Percentiles rank a stretch among this genome's conserved stretches.
Evolutionary conservation across 176 grass and related monocot species (phyloP).

Genomic region (Elaeis guineensis): DNA sequence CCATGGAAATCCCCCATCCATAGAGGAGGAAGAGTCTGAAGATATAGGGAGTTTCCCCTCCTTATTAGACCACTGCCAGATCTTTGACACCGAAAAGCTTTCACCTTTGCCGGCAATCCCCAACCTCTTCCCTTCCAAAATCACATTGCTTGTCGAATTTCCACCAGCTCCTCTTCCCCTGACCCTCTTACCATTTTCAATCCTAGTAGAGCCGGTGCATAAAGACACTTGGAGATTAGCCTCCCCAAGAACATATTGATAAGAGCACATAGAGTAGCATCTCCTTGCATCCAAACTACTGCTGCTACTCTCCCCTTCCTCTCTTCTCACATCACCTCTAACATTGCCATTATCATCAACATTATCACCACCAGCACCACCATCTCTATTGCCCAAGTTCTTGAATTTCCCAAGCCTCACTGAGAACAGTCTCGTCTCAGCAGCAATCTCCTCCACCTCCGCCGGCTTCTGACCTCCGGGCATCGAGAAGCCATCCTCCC

Average conservation of each 20-base stretch:
- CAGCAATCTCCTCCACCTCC: slow-evolving; percentile 18
- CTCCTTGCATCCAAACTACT: slow-evolving; percentile 91
- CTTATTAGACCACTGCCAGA: slow-evolving; percentile 82
- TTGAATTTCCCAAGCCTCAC: slow-evolving; percentile 87
- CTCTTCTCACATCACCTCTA: slow-evolving; percentile 34
- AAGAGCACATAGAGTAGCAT: slow-evolving; percentile 88
- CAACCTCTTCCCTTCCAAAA: slow-evolving; percentile 60
- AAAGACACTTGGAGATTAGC: slow-evolving; percentile 65
- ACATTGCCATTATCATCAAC: slow-evolving; percentile 20
- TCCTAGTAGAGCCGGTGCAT: slow-evolving; percentile 22
- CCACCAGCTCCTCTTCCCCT: slow-evolving; percentile 29
- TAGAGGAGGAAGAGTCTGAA: slow-evolving; percentile 43
- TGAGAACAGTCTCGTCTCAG: slow-evolving; percentile 61
- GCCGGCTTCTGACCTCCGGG: slow-evolving; percentile 9
- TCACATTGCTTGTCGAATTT: slow-evolving; percentile 34
- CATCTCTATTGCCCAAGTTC: slow-evolving; percentile 44
- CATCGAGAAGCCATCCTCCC: slow-evolving; percentile 24
- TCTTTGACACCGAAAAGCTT: slow-evolving; percentile 85
- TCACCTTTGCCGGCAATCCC: slow-evolving; percentile 60
- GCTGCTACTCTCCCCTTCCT: slow-evolving; percentile 71
- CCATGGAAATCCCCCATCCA: slow-evolving; percentile 50
- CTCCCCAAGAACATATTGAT: slow-evolving; percentile 70
- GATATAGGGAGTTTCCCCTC: slow-evolving; percentile 46
- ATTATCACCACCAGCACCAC: background rate
- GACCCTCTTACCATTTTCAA: slow-evolving; percentile 4